phyloP scores from a whole-genome alignment of 2,329 filamentous ascomycete species.

The Aspergillus puulaauensis region DNA sequence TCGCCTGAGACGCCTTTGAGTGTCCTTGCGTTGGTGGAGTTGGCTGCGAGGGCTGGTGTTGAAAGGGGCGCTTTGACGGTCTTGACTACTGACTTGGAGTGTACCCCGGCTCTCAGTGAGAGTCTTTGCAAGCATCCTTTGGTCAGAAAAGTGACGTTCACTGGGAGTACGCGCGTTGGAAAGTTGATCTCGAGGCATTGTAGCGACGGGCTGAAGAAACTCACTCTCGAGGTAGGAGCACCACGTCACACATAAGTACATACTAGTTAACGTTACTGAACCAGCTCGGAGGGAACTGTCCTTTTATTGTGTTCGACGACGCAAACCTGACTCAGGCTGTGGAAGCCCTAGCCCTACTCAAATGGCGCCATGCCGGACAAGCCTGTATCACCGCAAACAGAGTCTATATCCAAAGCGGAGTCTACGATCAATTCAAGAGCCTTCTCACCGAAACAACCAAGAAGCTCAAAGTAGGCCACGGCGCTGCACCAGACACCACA shows the following conservation, averaged over 20 bases:
- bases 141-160: conserved; percentile 12
- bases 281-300: conserved; percentile 58
- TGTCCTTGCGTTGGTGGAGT: conserved; percentile 26
- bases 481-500: background rate
- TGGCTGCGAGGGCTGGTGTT: conserved; percentile 29
- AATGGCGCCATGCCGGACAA: conserved; percentile 10
- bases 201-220: conserved; percentile 56
- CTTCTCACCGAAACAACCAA: background rate
- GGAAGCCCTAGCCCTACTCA: background rate
- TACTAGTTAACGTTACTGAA: no score
- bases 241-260: no score
- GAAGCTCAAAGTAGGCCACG: conserved; percentile 5
- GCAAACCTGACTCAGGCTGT: conserved; percentile 50
- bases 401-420: conserved; percentile 4
- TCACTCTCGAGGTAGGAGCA: conserved; percentile 49
- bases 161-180: conserved; percentile 13
- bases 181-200: conserved; percentile 8
- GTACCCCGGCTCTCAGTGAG: background rate
- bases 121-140: background rate
- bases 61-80: conserved; percentile 26
- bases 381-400: conserved; percentile 15
- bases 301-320: conserved; percentile 61
- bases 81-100: background rate
- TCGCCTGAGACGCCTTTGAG: conserved; percentile 36
- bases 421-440: background rate